A percentile compares a stretch with the other conserved stretches of the same genome.
Conservation (phyloP, 1,284 basidiomycete species). For the Neolentinus lepideus region DNA sequence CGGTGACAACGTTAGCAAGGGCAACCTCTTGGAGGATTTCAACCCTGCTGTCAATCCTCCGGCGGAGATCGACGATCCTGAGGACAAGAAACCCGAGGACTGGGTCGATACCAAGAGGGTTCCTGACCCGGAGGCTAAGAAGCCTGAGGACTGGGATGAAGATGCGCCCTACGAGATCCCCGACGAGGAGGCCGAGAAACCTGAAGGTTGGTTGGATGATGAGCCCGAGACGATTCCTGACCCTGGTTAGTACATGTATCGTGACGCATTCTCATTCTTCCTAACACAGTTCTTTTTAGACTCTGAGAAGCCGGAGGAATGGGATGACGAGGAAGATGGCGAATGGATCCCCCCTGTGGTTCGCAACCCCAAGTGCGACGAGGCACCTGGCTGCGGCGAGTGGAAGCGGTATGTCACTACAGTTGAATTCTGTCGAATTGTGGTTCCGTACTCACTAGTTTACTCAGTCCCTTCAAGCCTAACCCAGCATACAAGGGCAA, state of each 20-base stretch:
- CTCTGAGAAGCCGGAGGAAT: constrained; percentile 96
- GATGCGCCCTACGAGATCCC: constrained; percentile 86
- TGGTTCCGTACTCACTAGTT: neutral
- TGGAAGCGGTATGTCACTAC: constrained; percentile 62
- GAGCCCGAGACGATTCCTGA: constrained; percentile 83
- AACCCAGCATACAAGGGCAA: constrained; percentile 96
- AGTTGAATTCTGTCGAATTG: neutral
- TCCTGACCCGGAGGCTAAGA: constrained; percentile 77
- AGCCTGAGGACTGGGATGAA: constrained; percentile 96
- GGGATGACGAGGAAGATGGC: constrained; percentile 99
- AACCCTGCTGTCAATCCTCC: constrained; percentile 91
- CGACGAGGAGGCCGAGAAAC: constrained; percentile 85
- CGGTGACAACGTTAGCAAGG: constrained; percentile 74
- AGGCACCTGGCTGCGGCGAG: constrained; percentile 89
- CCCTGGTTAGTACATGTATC: constrained; percentile 56
- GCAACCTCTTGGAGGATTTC: constrained; percentile 91
- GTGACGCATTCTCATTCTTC: neutral
- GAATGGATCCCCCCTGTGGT: constrained; percentile 94
- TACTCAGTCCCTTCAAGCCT: constrained; percentile 67
- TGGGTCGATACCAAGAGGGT: constrained; percentile 94
- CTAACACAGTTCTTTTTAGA: constrained; percentile 32
- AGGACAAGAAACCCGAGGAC: constrained; percentile 84
- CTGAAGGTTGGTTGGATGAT: constrained; percentile 93
- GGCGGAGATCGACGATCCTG: constrained; percentile 89
- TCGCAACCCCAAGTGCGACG: constrained; percentile 85